phyloP scores from a whole-genome alignment of 2,329 filamentous ascomycete genomes.

The Claviceps purpurea region DNA sequence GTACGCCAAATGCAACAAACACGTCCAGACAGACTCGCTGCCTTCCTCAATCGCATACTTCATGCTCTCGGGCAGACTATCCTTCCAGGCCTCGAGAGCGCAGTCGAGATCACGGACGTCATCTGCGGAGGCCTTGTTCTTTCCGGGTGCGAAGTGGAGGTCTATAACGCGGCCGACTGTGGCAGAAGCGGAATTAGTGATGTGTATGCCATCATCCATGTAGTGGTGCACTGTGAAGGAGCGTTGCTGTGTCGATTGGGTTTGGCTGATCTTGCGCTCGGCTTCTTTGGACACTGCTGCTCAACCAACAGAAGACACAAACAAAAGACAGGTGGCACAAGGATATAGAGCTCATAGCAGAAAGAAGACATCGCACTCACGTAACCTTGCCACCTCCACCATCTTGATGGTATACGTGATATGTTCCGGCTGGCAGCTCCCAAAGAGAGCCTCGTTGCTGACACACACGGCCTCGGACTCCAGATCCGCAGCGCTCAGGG shows the following conservation, averaged over 20 bases:
- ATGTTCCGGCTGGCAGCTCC: conserved; percentile 19
- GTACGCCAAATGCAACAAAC: conserved; percentile 24
- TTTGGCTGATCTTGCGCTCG: too few relatives aligned
- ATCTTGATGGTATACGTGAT: conserved; percentile 24
- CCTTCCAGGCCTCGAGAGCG: conserved; percentile 20
- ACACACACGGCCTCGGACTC: conserved; percentile 15
- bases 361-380: conserved; percentile 10
- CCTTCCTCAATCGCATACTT: conserved; percentile 18
- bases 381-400: conserved; percentile 22
- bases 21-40: conserved; percentile 21
- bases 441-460: conserved; percentile 13
- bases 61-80: conserved; percentile 19
- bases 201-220: too few relatives aligned
- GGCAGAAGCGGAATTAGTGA: too few relatives aligned
- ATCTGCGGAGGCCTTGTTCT: conserved; percentile 14
- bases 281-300: too few relatives aligned
- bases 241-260: too few relatives aligned
- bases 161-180: conserved; percentile 23
- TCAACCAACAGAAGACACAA: too few relatives aligned
- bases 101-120: conserved; percentile 17
- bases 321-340: too few relatives aligned
- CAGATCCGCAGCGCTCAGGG: conserved; percentile 17
- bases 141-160: conserved; percentile 22
- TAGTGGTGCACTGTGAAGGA: too few relatives aligned
- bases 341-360: neutral